Base-by-base conservation (phyloP, 441 rosid genomes). In the Mallotus japonicus region DNA sequence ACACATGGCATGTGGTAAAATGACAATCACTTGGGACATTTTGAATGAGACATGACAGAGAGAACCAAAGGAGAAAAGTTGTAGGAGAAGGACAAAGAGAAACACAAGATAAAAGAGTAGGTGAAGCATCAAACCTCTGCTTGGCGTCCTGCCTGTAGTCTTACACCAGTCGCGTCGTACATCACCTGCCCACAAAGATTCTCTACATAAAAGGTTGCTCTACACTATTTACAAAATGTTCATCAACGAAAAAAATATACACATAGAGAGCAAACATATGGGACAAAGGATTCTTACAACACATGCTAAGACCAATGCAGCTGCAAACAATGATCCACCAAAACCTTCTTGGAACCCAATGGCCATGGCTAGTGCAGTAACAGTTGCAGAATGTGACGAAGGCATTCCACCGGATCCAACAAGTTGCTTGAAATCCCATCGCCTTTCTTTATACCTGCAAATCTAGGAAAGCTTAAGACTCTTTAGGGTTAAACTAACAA, bases 371-470 rank as follows among this genome's bases (percentile, higher is more conserved):
- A 95, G 86, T 37, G 98, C 96, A 19, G 95, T 85, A 65, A 95
- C 99, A 8, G 97, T 93, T 60, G 99, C 89, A 19, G 99, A 93
- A 76, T 93, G 99, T 0, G 99, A 95, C 5, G 99, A 95, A 8
- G 98, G 98, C 99, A 95, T 95, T 44, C 98, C 99, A 83, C 99
- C 99, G 9, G 99, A 95, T 71, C 85, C 96, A 63, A 95, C 63
- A 80, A 95, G 80, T 75, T 85, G 84, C 85, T 88, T 95, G 72
- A 97, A 75, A 79, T 95, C 97, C 99, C 98, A 91, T 77, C 87
- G 80, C 86, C 83, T 89, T 76, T 95, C 97, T 81, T 87, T 90
- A 76, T 78, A 95, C 98, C 98, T 95, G 86, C 84, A 86, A 75
- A 77, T 85, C 82, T 79, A 81, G 79, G 75, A 75, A 75, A 83